These are phyloP conservation scores for Sporisorium sorghi DNA, from an alignment of 1,284 basidiomycete species.

Conservation along the genomic window DNA sequence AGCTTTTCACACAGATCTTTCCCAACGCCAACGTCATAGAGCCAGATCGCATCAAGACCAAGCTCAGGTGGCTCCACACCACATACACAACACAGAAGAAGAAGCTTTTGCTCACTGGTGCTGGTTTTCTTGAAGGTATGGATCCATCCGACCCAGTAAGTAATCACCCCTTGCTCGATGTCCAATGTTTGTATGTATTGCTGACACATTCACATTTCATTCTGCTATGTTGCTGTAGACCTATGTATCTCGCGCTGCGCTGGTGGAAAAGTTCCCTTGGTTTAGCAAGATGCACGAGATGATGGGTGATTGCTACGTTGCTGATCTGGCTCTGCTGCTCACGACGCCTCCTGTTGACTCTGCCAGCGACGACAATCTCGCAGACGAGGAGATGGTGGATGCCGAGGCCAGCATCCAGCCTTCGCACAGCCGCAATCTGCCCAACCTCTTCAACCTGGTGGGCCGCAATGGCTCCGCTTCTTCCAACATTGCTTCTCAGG, in stretches of 20 bases:
- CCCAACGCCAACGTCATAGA: neutral
- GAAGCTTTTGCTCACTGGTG: neutral
- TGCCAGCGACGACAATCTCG: neutral
- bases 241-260: neutral
- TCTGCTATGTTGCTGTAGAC: neutral
- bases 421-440: too few species aligned
- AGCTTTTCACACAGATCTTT: neutral
- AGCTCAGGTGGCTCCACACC: neutral
- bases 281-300: constrained; percentile 2
- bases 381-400: neutral
- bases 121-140: constrained; percentile 2
- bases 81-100: neutral
- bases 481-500: too few species aligned
- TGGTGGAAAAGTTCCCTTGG: neutral
- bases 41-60: neutral
- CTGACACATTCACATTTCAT: neutral
- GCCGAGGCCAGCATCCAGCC: neutral
- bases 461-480: too few species aligned
- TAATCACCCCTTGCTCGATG: neutral
- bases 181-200: neutral
- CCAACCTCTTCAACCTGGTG: too few species aligned
- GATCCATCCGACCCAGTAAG: neutral
- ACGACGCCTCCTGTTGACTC: neutral
- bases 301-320: neutral
- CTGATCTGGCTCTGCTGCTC: neutral